Conservation (phyloP, 805 yeast genomes). For the Pichia nakasei region DNA sequence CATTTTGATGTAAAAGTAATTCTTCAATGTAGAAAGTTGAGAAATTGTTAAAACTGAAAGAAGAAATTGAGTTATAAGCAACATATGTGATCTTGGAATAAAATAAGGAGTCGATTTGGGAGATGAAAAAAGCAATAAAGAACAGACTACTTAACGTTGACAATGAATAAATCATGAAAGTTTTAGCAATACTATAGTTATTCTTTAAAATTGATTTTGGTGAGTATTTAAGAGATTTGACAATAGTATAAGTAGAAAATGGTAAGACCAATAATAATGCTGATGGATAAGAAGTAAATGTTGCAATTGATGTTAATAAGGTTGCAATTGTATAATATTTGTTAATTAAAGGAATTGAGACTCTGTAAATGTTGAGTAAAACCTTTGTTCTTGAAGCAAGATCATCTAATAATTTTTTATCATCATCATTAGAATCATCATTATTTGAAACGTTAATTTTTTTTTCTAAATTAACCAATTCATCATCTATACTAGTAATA, state of each 20-base stretch:
- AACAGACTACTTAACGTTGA: constrained; percentile 14
- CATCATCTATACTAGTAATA: constrained; percentile 11
- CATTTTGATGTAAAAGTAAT: constrained; percentile 65
- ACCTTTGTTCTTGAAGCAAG: constrained; percentile 11
- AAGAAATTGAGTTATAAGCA: constrained; percentile 29
- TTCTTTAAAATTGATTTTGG: constrained; percentile 8
- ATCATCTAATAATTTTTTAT: constrained; percentile 8
- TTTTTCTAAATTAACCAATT: constrained; percentile 13
- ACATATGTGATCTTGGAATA: constrained; percentile 58
- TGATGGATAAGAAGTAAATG: constrained; percentile 89
- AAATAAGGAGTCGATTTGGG: constrained; percentile 47
- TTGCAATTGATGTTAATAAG: constrained; percentile 51
- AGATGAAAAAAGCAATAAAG: constrained; percentile 14
- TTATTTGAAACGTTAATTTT: constrained; percentile 8
- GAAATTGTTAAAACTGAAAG: constrained; percentile 67
- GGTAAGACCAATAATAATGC: constrained; percentile 58
- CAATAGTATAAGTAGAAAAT: constrained; percentile 33
- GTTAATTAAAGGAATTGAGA: constrained; percentile 13
- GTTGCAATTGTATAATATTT: constrained; percentile 26
- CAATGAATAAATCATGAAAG: constrained; percentile 11
- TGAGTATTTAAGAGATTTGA: constrained; percentile 7
- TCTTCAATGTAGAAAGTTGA: constrained; percentile 73
- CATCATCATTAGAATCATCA: constrained; percentile 8
- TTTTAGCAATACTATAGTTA: constrained; percentile 3
- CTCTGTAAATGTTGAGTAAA: constrained; percentile 8